A percentile compares a stretch with the other conserved stretches of the same genome.
phyloP scores from a whole-genome alignment of 352 stramenopile genomes.

The Blastocystis sp. region DNA sequence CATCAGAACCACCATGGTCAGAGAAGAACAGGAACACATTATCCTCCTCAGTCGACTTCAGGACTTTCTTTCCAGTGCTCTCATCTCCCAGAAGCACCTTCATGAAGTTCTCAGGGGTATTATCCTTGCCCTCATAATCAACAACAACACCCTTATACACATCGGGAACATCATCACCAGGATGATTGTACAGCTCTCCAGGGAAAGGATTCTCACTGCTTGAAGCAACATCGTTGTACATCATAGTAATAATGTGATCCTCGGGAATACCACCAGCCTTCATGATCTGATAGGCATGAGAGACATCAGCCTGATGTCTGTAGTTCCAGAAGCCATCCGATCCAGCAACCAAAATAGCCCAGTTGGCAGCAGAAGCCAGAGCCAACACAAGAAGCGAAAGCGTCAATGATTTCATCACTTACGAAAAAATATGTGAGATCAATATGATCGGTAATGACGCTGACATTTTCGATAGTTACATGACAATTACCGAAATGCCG shows the following conservation, averaged over 20 bases:
- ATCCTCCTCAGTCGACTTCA: constrained; percentile 75
- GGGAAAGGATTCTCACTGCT: constrained; percentile 76
- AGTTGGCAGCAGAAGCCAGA: constrained; percentile 70
- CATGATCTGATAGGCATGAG: constrained; percentile 80
- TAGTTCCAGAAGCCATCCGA: constrained; percentile 82
- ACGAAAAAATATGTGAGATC: neutral
- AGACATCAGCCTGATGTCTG: constrained; percentile 77
- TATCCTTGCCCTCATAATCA: constrained; percentile 64
- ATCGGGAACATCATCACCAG: constrained; percentile 70
- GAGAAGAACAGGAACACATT: constrained; percentile 84
- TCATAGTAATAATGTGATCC: constrained; percentile 83
- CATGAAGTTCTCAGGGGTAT: constrained; percentile 78
- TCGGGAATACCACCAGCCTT: constrained; percentile 75
- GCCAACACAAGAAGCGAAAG: constrained; percentile 59
- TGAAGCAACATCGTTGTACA: constrained; percentile 80
- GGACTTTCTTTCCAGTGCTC: constrained; percentile 71
- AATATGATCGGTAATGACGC: neutral
- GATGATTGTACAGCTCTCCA: constrained; percentile 79
- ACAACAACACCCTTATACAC: constrained; percentile 72
- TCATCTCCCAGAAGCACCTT: constrained; percentile 77
- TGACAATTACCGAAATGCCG: too few species aligned
- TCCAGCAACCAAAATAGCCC: constrained; percentile 80
- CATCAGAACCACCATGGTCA: constrained; percentile 77
- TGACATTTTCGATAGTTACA: neutral
- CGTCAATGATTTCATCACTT: constrained; percentile 12